phyloP scores from a whole-genome alignment of 768 basidiomycete genomes.

The Vararia minispora region DNA sequence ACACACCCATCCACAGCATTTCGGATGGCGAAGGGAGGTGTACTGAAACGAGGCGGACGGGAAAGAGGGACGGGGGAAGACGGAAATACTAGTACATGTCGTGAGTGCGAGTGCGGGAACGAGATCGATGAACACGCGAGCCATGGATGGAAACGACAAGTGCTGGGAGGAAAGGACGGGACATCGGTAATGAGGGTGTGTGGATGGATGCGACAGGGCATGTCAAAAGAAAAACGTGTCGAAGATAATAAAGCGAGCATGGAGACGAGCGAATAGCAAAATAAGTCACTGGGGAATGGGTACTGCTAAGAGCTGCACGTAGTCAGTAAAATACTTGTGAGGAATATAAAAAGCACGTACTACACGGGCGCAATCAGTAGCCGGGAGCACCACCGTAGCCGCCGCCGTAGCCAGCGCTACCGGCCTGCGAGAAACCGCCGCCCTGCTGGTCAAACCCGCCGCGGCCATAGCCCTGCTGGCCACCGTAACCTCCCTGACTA shows the following conservation, averaged over 20 bases:
- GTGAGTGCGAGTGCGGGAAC: too few relatives aligned
- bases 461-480: too few relatives aligned
- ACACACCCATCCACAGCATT: too few relatives aligned
- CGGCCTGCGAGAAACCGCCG: too few relatives aligned
- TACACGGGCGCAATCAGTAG: conserved; percentile 12
- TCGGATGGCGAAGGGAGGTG: too few relatives aligned
- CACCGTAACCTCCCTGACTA: background rate
- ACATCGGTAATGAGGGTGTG: conserved; percentile 6
- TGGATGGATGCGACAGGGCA: conserved; percentile 1
- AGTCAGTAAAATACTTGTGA: background rate
- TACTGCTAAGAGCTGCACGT: background rate
- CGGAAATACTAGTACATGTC: too few relatives aligned
- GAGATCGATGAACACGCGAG: too few relatives aligned
- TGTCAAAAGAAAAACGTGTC: too few relatives aligned
- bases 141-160: conserved; percentile 29
- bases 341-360: background rate
- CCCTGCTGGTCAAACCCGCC: too few relatives aligned
- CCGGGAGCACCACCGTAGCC: conserved; percentile 18
- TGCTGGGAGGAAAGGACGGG: conserved; percentile 21
- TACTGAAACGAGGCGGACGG: too few relatives aligned
- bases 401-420: conserved; percentile 24
- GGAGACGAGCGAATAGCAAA: background rate
- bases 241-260: background rate
- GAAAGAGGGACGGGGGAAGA: too few relatives aligned
- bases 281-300: background rate